Evolutionary conservation across 352 stramenopile species (phyloP).

Genomic region (Phytophthora tentaculata): DNA sequence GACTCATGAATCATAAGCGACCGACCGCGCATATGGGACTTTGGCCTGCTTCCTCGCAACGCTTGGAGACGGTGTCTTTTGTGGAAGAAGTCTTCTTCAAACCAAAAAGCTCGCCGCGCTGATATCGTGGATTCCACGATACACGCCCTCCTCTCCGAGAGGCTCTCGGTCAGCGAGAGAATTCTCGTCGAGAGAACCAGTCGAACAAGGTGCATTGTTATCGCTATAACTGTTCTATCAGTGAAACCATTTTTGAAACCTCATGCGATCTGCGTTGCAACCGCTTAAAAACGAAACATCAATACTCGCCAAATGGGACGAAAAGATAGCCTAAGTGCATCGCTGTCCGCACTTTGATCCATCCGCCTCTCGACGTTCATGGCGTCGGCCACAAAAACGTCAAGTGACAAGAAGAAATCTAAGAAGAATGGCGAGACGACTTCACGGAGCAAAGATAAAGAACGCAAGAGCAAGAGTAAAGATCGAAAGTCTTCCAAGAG

Average conservation of each 20-base stretch:
- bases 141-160: too few species aligned
- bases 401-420: conserved; percentile 29
- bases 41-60: not conserved
- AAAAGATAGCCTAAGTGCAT: not conserved
- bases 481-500: conserved; percentile 28
- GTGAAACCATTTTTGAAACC: not conserved
- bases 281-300: conserved; percentile 3
- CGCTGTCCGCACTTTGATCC: not conserved
- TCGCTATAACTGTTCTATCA: too few species aligned
- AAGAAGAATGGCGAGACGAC: conserved; percentile 33
- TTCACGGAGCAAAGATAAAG: conserved; percentile 35
- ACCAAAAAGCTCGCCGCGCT: not conserved
- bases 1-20: not conserved
- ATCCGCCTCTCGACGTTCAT: conserved; percentile 1
- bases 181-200: too few species aligned
- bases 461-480: conserved; percentile 50
- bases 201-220: too few species aligned
- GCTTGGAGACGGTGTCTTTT: too few species aligned
- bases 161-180: too few species aligned
- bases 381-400: conserved; percentile 24
- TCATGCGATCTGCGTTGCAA: conserved; percentile 10
- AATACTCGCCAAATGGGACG: not conserved
- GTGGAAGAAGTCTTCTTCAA: not conserved
- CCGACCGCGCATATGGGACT: not conserved
- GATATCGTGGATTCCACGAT: too few species aligned